A percentile compares a stretch with the other conserved stretches of the same genome.
Evolutionary conservation across 2,329 filamentous ascomycete species (phyloP).

Genomic region (Clarireedia sp.): DNA sequence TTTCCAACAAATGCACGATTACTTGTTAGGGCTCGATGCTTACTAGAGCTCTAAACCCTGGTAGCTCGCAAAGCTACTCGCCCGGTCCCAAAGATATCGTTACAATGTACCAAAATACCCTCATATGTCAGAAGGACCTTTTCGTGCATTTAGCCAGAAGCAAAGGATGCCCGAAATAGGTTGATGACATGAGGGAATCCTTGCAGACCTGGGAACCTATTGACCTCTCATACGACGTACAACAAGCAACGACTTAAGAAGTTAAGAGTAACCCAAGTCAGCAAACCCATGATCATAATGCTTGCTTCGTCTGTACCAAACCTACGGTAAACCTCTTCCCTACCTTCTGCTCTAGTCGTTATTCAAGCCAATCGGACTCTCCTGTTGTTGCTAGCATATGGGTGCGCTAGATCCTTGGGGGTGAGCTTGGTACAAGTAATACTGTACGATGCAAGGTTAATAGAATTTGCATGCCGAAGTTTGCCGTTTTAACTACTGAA

Average conservation of each 20-base stretch:
- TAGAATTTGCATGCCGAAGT: neutral
- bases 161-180: neutral
- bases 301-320: constrained; percentile 8
- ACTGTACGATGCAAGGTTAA: neutral
- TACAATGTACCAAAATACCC: neutral
- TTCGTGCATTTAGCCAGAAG: neutral
- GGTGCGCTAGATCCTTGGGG: neutral
- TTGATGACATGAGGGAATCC: neutral
- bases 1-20: constrained; percentile 8
- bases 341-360: neutral
- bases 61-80: neutral
- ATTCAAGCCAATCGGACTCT: constrained; percentile 6
- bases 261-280: neutral
- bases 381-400: neutral
- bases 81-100: neutral
- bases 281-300: constrained; percentile 2
- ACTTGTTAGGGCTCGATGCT: constrained; percentile 4
- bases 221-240: neutral
- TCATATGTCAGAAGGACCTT: neutral
- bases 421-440: neutral
- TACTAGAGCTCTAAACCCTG: neutral
- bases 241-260: neutral
- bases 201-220: neutral
- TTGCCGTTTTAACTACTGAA: neutral
- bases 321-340: constrained; percentile 8